Conservation (phyloP, 306 rosid species). For the Acmispon strigosus region DNA sequence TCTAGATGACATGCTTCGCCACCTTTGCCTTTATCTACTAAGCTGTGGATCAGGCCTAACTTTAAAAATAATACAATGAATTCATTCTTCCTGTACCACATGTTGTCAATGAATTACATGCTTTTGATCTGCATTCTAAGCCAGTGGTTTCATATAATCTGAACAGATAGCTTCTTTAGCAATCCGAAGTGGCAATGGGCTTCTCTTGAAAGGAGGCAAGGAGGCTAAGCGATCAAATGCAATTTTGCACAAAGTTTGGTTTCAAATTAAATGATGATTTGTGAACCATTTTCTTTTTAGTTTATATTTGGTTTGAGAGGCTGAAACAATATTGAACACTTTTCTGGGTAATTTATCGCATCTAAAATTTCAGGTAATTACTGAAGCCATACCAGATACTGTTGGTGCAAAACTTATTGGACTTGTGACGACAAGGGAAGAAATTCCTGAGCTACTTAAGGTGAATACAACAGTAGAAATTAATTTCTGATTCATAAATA, state of each 20-base stretch:
- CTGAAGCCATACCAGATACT: slow-evolving; percentile 83
- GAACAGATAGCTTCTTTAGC: slow-evolving; percentile 95
- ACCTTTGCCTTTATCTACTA: not conserved
- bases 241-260: slow-evolving; percentile 73
- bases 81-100: not conserved
- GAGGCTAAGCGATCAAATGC: slow-evolving; percentile 95
- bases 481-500: slow-evolving; percentile 15
- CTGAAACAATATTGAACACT: not conserved
- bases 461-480: slow-evolving; percentile 27
- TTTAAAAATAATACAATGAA: not conserved
- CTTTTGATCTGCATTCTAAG: slow-evolving; percentile 21
- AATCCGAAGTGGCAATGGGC: slow-evolving; percentile 92
- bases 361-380: slow-evolving; percentile 53
- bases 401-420: slow-evolving; percentile 88
- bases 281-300: not conserved
- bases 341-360: not conserved
- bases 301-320: not conserved
- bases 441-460: slow-evolving; percentile 92
- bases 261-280: slow-evolving; percentile 19
- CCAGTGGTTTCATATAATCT: slow-evolving; percentile 15
- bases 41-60: not conserved
- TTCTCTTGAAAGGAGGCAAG: slow-evolving; percentile 97
- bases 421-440: slow-evolving; percentile 93
- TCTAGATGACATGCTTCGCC: slow-evolving; percentile 5
- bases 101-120: not conserved